Base-by-base conservation (phyloP, 2,329 filamentous ascomycete species). In the Talaromyces sp. region DNA sequence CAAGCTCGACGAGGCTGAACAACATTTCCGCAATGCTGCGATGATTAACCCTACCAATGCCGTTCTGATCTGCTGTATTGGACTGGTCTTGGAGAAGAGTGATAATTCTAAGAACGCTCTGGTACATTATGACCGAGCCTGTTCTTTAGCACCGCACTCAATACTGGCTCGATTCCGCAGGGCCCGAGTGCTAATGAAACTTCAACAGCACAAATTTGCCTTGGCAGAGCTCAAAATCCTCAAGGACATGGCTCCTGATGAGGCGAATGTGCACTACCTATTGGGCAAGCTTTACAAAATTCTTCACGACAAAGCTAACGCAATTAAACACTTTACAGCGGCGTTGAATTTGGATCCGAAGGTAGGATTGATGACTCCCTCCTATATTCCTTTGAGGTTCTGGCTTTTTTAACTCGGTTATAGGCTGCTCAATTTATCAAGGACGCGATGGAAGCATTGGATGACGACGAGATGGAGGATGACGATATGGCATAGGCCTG, bases 281-380 rank as follows among this genome's bases (percentile, higher is more conserved):
- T 85, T 99, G 35, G 95, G 92, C 6, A 76, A 74, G 58, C 63
- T 84, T 52, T 84, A 84, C 71, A 86, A 86, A 71, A 80, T 78
- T 61, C 61, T 85, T 52, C 72, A 78, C 27, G 78, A 85, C 54
- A 82, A 82, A 64, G 86, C 86, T 56, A 82, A 86, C 64, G 92
- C 94, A n/a, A 89, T 99, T 54, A 87, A 88, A 54, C 91, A 97
- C 72, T 96, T 96, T 70, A 99, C 94, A 6, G 93, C 92, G 71
- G 94, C 94, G 16, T 78, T 97, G 67, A 96, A 96, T 73, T 77
- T 99, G 66, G 94, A 99, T 78, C 94, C 93, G 27, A 97, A 97
- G 86, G 93, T 95, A 79, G 69, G 80, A 43, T 41, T 22, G 20
- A 19, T 50, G 24, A n/a, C 24, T 35, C 20, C 8, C 19, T 52